Conservation (phyloP, 192 early-diverging fungal genomes). For the Coemansia sp. region DNA sequence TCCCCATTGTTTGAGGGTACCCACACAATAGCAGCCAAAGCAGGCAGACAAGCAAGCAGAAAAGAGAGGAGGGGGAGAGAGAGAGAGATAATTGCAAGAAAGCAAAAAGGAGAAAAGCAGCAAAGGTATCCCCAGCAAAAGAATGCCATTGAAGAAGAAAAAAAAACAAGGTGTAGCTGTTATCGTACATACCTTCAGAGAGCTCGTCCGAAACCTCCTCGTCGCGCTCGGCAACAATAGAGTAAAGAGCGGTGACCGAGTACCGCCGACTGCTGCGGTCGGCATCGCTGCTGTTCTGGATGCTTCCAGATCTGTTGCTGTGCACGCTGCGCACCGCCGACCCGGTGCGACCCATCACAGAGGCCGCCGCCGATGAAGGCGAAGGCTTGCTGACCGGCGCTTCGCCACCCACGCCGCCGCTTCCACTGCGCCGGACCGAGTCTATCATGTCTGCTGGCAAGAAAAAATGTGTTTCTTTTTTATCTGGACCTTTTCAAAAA, state of each 20-base stretch:
- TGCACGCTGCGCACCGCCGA: constrained; percentile 26
- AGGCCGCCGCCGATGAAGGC: constrained; percentile 3
- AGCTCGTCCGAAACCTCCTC: constrained; percentile 92
- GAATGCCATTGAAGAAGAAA: background rate
- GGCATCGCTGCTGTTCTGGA: constrained; percentile 33
- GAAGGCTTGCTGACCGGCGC: constrained; percentile 15
- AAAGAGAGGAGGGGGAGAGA: constrained; percentile 11
- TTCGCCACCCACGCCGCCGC: constrained; percentile 25
- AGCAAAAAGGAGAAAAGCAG: background rate
- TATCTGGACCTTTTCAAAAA: background rate
- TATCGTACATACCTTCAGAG: constrained; percentile 65
- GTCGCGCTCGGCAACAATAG: constrained; percentile 88
- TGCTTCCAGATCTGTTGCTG: constrained; percentile 23
- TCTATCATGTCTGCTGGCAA: constrained; percentile 29
- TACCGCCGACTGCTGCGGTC: constrained; percentile 68
- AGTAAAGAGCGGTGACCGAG: constrained; percentile 70
- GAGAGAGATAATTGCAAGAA: background rate
- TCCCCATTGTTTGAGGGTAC: background rate
- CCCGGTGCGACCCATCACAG: constrained; percentile 21
- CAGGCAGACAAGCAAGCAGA: background rate
- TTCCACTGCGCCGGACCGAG: constrained; percentile 37
- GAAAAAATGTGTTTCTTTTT: background rate
- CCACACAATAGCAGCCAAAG: constrained; percentile 2
- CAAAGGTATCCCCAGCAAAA: background rate
- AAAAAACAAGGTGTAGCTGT: background rate